Base-by-base conservation (phyloP, 805 yeast species). In the Metschnikowia reukaufii region DNA sequence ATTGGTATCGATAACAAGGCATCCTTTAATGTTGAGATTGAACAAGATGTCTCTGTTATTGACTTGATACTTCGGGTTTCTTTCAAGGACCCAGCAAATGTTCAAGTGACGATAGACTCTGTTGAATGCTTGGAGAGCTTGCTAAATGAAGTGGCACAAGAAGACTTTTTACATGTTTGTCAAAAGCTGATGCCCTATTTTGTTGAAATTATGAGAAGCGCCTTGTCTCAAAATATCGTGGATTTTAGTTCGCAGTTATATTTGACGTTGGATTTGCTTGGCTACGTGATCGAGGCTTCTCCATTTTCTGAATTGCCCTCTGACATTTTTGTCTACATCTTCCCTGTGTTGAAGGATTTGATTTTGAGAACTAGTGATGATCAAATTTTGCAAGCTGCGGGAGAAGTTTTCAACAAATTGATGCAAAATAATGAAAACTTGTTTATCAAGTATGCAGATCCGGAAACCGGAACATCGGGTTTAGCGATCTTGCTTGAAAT, bases 341-440 rank as follows among this genome's bases (percentile, higher is more conserved):
- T 77, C 52, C 78, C 82, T 0, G 56, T 62, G 1, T 52, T 81
- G 55, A 63, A 68, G 43, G 63, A 64, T 17, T 61, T 78, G 41
- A 62, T 78, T 5, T 49, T 74, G 31, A 48, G 47, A 2, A 75
- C 89, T 0, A 68, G 64, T n/a, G 97, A 90, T 62, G 88, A 86
- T 55, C 89, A 85, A 58, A 76, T 88, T 7, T 63, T 90, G 27
- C 96, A 90, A 65, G 70, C 81, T 9, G 84, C 90, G 2, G 86
- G 92, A 0, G 92, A 86, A 50, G 82, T 84, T 4, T 81, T 86
- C 56, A 82, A 82, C 48, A 79, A 77, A 23, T 64, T 90, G 34
- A 66, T 89, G 19, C 67, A 69, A 37, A 66, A 62, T 12, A 73
- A 75, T 4, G 59, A 78, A 2, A 44, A 51, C 8, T 54, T 58